Conservation (phyloP, 2,329 filamentous ascomycete species). For the Exophiala mesophila region DNA sequence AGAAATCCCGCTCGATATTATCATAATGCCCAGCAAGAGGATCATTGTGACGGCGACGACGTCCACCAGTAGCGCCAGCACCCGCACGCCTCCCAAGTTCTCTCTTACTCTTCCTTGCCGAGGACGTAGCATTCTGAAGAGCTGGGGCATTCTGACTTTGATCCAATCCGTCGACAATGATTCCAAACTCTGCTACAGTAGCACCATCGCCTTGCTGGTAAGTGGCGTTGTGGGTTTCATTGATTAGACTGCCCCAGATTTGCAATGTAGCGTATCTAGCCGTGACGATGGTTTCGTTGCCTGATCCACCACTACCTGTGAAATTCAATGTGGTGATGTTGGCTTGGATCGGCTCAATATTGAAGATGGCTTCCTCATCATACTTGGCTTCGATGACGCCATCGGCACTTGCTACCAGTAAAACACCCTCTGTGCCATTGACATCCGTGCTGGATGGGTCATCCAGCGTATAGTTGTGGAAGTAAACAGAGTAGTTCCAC, state of each 20-base stretch:
- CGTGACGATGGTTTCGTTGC: slow-evolving; percentile 29
- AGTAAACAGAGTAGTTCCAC: slow-evolving; percentile 48
- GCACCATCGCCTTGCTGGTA: slow-evolving; percentile 38
- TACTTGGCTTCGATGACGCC: slow-evolving; percentile 38
- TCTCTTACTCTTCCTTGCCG: slow-evolving; percentile 4
- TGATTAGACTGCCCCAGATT: slow-evolving; percentile 36
- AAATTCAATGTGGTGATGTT: slow-evolving; percentile 36
- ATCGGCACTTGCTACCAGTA: slow-evolving; percentile 27
- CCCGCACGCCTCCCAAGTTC: slow-evolving; percentile 8
- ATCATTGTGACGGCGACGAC: no score
- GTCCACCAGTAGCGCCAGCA: neutral
- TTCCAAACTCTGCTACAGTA: slow-evolving; percentile 46
- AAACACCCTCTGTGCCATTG: slow-evolving; percentile 13
- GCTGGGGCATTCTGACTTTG: neutral
- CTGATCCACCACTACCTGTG: slow-evolving; percentile 3
- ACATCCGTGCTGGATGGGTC: slow-evolving; percentile 22
- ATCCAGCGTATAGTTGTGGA: slow-evolving; percentile 45
- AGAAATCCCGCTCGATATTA: neutral
- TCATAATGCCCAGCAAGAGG: neutral
- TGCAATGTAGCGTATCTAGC: slow-evolving; percentile 40
- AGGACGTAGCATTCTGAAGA: neutral
- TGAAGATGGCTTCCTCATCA: slow-evolving; percentile 31
- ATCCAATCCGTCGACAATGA: slow-evolving; percentile 31
- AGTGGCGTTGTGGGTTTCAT: slow-evolving; percentile 35
- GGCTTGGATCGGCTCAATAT: slow-evolving; percentile 34